These are phyloP conservation scores for Gossypioides kirkii DNA, from an alignment of 345 rosid genomes.

Conservation along the genomic window DNA sequence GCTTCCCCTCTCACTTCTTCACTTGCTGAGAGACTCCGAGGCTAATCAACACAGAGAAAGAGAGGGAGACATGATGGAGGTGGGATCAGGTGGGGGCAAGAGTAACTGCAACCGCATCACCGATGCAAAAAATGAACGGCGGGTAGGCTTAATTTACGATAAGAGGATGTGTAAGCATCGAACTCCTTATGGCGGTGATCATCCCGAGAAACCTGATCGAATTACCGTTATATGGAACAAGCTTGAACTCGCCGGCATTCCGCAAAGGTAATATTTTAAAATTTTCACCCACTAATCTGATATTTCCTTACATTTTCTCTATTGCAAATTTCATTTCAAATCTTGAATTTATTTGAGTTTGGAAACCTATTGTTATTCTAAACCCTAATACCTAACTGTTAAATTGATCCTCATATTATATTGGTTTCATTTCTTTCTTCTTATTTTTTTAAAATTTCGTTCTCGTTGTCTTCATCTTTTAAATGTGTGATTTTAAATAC, in stretches of 20 bases:
- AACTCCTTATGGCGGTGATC: conserved; percentile 58
- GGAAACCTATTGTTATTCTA: neutral
- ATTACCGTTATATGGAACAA: conserved; percentile 68
- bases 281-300: neutral
- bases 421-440: neutral
- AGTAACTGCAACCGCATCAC: neutral
- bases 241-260: conserved; percentile 52
- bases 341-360: neutral
- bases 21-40: neutral
- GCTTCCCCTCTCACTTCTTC: neutral
- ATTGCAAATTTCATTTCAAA: neutral
- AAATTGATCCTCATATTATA: neutral
- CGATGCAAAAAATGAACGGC: conserved; percentile 24
- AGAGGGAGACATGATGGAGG: conserved; percentile 11
- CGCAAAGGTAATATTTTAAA: conserved; percentile 44
- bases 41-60: neutral
- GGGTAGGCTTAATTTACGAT: conserved; percentile 70
- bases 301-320: neutral
- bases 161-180: conserved; percentile 80
- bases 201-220: conserved; percentile 80
- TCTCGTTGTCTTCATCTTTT: conserved; percentile 18
- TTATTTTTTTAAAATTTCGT: neutral
- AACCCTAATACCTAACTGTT: neutral
- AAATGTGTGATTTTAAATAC: conserved; percentile 73
- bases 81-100: conserved; percentile 3